These are phyloP conservation scores for Apostasia ramifera DNA, from an alignment of 106 monocot genomes.

Conservation along the genomic window DNA sequence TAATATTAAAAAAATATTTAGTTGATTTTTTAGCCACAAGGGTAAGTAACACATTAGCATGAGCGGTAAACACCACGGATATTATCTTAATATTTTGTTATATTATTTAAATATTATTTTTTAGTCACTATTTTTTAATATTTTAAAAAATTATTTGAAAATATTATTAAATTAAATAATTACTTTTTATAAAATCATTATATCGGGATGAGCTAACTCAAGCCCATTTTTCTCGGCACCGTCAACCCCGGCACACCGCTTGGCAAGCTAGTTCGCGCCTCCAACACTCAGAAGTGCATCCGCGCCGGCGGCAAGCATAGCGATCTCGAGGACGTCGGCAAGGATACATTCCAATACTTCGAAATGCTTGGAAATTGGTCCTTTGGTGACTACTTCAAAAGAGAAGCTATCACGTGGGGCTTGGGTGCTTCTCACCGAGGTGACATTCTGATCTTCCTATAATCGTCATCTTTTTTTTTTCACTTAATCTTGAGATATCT, in stretches of 20 bases:
- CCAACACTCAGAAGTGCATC: slow-evolving; percentile 60
- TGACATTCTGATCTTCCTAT: neutral
- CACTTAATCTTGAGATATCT: neutral
- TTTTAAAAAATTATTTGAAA: too few relatives aligned
- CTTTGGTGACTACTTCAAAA: slow-evolving; percentile 52
- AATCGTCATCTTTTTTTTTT: neutral
- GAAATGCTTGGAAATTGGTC: slow-evolving; percentile 63
- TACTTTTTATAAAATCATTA: too few relatives aligned
- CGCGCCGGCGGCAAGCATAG: slow-evolving; percentile 56
- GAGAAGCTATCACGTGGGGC: slow-evolving; percentile 37
- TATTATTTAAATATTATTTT: too few relatives aligned
- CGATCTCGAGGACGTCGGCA: slow-evolving; percentile 54
- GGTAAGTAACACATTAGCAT: too few relatives aligned
- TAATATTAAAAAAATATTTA: too few relatives aligned
- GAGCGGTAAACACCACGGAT: too few relatives aligned
- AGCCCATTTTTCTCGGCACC: slow-evolving; percentile 34
- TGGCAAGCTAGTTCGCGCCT: slow-evolving; percentile 31
- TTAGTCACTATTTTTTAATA: too few relatives aligned
- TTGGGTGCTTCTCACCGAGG: slow-evolving; percentile 52
- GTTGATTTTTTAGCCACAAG: too few relatives aligned
- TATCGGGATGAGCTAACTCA: too few relatives aligned
- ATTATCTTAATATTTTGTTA: too few relatives aligned
- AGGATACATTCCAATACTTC: slow-evolving; percentile 55
- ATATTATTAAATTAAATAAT: too few relatives aligned
- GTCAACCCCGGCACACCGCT: slow-evolving; percentile 33